Percentiles rank a stretch among this genome's conserved stretches.
phyloP scores from a whole-genome alignment of 1,284 basidiomycete species.

The Quambalaria eucalypti region DNA sequence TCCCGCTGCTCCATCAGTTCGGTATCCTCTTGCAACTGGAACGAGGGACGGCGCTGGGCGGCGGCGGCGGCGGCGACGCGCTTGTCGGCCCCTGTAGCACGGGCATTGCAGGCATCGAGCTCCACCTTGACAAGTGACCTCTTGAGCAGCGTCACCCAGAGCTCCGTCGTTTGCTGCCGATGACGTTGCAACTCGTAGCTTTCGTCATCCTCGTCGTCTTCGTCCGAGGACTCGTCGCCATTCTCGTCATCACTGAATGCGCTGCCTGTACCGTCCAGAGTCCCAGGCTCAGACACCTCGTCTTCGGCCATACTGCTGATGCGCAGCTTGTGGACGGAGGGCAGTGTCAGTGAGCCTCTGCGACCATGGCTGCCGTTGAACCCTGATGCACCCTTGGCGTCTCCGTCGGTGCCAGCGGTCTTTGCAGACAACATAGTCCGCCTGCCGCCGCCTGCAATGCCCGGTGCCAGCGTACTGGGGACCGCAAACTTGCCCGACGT shows the following conservation, averaged over 20 bases:
- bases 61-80: too few relatives aligned
- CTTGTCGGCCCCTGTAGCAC: too few relatives aligned
- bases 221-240: not conserved
- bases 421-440: too few relatives aligned
- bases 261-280: slow-evolving; percentile 4
- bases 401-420: too few relatives aligned
- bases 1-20: not conserved
- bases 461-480: not conserved
- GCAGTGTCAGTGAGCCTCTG: too few relatives aligned
- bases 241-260: slow-evolving; percentile 7
- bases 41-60: too few relatives aligned
- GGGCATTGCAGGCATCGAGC: too few relatives aligned
- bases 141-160: too few relatives aligned
- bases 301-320: slow-evolving; percentile 1
- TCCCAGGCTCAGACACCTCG: slow-evolving; percentile 4
- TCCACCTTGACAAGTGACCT: too few relatives aligned
- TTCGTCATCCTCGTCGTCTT: not conserved
- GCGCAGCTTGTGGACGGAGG: not conserved
- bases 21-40: not conserved
- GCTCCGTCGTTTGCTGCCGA: not conserved
- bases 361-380: too few relatives aligned
- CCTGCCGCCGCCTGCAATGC: not conserved
- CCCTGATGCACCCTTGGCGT: too few relatives aligned
- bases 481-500: slow-evolving; percentile 15
- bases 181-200: not conserved